These are phyloP conservation scores for Cordia subcordata DNA, from an alignment of 257 asterid species.

Conservation along the genomic window DNA sequence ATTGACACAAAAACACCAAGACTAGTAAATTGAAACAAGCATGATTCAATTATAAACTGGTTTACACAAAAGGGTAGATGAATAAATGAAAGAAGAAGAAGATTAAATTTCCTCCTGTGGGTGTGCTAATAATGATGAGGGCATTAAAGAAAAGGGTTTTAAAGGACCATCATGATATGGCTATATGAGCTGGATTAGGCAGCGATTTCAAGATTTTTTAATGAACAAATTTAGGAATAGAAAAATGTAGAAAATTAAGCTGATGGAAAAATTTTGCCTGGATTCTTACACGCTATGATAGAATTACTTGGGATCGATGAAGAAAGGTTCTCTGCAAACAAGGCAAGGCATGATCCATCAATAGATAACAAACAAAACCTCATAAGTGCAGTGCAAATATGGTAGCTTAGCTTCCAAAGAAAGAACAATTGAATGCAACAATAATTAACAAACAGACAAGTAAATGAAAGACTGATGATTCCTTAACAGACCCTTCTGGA, in stretches of 20 bases:
- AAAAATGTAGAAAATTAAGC: not conserved
- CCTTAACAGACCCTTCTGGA: too few relatives aligned
- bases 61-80: not conserved
- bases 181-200: constrained; percentile 12
- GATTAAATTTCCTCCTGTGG: not conserved
- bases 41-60: not conserved
- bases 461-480: too few relatives aligned
- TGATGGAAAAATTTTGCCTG: constrained; percentile 12
- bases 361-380: too few relatives aligned
- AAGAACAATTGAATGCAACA: too few relatives aligned
- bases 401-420: too few relatives aligned
- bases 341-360: too few relatives aligned
- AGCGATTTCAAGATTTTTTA: constrained; percentile 33
- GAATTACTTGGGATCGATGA: too few relatives aligned
- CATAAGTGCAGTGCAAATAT: too few relatives aligned
- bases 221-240: constrained; percentile 13
- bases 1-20: constrained; percentile 20
- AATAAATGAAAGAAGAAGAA: constrained; percentile 1
- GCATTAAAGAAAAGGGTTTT: too few relatives aligned
- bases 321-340: not conserved
- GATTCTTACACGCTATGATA: not conserved
- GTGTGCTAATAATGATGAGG: not conserved
- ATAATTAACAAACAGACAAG: too few relatives aligned
- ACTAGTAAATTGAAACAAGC: constrained; percentile 1
- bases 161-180: constrained; percentile 27